Base-by-base conservation (phyloP, 75 land plant genomes). In the Sequoia sempervirens region DNA sequence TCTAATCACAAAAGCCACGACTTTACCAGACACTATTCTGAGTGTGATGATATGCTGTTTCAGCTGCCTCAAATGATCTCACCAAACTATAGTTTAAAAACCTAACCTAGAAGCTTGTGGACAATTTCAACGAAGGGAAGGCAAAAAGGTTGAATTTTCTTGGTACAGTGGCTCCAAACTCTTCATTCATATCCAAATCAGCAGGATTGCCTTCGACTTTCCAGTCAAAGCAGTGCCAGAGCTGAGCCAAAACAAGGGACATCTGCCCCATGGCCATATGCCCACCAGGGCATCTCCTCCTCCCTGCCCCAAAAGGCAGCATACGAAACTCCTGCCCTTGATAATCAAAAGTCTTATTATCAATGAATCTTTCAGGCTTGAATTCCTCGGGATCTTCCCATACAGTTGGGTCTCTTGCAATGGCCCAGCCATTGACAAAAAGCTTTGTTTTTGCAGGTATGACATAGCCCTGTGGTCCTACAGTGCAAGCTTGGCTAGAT, bases 181-280 rank as follows among this genome's bases (percentile, higher is more conserved):
- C 12, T 23, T 73, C 75, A 28, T 0, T 28, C 75, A 73, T 73
- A 73, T 73, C 30, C 28, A 73, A 28, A 20, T 28, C 75, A 73
- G 13, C 23, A 23, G 75, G 36, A 34, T 30, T 8, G 15, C 75
- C 75, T 73, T 20, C 75, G 26, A 43, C 13, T n/a, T 12, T n/a
- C 88, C 88, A 87, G 8, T 84, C 87, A 40, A 87, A 87, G 28
- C 58, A 53, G 13, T 80, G 81, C 78, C 86, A 14, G n/a, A 87
- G 87, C 72, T 72, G 52, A 26, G 88, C 88, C 4, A 87, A 14
- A 38, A 81, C n/a, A n/a, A n/a, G n/a, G 37, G 80, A 17, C 34
- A 84, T 32, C n/a, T 80, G 82, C 32, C 68, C 41, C 76, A 87
- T 3, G 3, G 82, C 88, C 66, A 87, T 53, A 58, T 40, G 32